Evolutionary conservation across 2,329 filamentous ascomycete species (phyloP).

Genomic region (Cercospora janseana): DNA sequence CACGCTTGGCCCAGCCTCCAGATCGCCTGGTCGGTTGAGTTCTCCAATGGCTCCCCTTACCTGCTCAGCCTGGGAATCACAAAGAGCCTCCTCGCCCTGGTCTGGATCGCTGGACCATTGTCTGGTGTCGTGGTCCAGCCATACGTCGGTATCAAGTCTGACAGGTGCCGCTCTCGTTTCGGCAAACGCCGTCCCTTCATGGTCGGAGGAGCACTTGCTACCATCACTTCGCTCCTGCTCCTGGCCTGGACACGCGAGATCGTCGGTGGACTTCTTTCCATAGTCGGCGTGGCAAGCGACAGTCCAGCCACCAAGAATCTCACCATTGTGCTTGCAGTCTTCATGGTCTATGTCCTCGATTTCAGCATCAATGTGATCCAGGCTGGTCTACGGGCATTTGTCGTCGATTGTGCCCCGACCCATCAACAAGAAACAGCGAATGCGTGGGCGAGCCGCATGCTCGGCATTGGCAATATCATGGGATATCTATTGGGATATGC

Average conservation of each 20-base stretch:
- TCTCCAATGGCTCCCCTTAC: conserved; percentile 79
- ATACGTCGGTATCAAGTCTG: conserved; percentile 54
- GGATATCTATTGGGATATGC: conserved; percentile 86
- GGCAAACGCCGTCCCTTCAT: conserved; percentile 56
- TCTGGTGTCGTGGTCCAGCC: conserved; percentile 55
- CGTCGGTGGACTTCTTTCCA: conserved; percentile 62
- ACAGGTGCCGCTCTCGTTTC: conserved; percentile 49
- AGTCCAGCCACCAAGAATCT: conserved; percentile 62
- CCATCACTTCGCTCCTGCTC: conserved; percentile 50
- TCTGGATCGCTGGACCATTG: conserved; percentile 57
- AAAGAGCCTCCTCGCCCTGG: conserved; percentile 52
- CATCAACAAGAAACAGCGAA: conserved; percentile 94
- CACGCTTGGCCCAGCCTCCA: too few relatives aligned
- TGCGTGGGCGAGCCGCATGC: conserved; percentile 85
- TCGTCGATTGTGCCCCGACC: conserved; percentile 86
- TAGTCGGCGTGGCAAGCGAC: conserved; percentile 69
- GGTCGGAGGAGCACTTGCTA: conserved; percentile 49
- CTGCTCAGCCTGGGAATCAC: conserved; percentile 53
- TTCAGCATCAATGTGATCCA: conserved; percentile 96
- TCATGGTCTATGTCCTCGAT: conserved; percentile 86
- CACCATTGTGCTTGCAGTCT: conserved; percentile 75
- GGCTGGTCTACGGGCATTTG: conserved; percentile 85
- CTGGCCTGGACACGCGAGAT: conserved; percentile 53
- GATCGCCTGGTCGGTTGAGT: conserved; percentile 92
- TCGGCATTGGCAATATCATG: conserved; percentile 84